Evolutionary conservation across 2,329 filamentous ascomycete genomes (phyloP).

Genomic region (Sphaerulina vaccinii): DNA sequence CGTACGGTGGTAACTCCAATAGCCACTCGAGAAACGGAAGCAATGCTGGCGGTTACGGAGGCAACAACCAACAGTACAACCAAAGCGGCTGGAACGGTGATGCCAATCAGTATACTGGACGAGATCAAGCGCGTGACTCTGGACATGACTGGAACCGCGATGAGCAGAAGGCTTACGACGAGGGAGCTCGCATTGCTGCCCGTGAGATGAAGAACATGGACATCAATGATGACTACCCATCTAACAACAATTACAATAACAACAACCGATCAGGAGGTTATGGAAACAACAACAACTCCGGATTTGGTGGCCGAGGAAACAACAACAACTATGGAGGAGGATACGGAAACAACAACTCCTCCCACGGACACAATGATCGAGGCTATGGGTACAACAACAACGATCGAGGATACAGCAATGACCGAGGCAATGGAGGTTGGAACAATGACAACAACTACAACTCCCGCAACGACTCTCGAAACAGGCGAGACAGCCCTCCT

Average conservation of each 20-base stretch:
- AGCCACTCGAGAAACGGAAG: conserved; percentile 6
- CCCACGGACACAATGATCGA: conserved; percentile 8
- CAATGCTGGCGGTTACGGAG: background rate
- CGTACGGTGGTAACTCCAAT: conserved; percentile 4
- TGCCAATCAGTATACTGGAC: conserved; percentile 2
- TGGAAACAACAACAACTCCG: conserved; percentile 12
- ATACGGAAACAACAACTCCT: conserved; percentile 13
- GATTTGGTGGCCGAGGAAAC: conserved; percentile 5
- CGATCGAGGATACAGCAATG: conserved; percentile 1
- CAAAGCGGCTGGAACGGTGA: conserved; percentile 5
- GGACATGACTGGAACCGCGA: conserved; percentile 15
- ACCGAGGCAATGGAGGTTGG: background rate
- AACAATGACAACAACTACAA: conserved; percentile 1
- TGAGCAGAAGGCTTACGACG: conserved; percentile 14
- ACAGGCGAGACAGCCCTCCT: conserved; percentile 10
- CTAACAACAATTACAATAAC: conserved; percentile 3
- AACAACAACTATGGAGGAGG: conserved; percentile 13
- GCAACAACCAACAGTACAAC: background rate
- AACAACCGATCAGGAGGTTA: conserved; percentile 9
- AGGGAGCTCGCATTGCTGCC: conserved; percentile 15
- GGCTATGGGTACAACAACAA: conserved; percentile 12
- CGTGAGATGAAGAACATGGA: conserved; percentile 12
- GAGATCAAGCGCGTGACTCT: conserved; percentile 7
- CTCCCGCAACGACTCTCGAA: background rate
- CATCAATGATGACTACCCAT: conserved; percentile 8